phyloP scores from a whole-genome alignment of 176 grass and related monocot species.

The Carex scoparia region DNA sequence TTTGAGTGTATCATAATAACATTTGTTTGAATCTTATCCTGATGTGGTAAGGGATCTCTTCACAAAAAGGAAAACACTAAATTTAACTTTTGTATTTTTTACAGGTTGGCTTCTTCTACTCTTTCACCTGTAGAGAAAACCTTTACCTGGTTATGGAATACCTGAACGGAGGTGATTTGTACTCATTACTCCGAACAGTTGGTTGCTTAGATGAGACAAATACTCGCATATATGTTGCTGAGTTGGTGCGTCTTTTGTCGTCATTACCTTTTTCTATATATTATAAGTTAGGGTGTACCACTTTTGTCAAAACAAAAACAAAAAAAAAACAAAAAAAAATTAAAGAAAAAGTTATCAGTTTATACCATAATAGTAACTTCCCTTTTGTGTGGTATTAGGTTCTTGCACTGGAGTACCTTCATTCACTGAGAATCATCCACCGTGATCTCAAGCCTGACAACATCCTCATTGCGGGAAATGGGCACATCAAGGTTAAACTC shows the following conservation, averaged over 20 bases:
- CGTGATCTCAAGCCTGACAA: conserved; percentile 51
- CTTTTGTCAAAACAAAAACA: not conserved
- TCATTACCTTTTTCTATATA: not conserved
- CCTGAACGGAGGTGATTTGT: conserved; percentile 48
- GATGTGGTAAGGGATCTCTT: not conserved
- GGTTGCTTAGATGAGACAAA: conserved; percentile 45
- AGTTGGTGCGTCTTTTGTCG: conserved; percentile 28
- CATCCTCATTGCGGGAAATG: conserved; percentile 37
- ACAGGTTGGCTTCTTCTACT: conserved; percentile 51
- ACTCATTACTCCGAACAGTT: conserved; percentile 40
- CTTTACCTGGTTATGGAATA: conserved; percentile 53
- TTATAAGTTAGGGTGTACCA: not conserved
- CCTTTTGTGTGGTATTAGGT: conserved; percentile 29
- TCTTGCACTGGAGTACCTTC: conserved; percentile 51
- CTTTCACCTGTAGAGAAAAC: conserved; percentile 40
- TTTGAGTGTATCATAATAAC: not conserved
- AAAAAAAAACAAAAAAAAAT: not conserved
- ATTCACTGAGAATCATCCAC: conserved; percentile 40
- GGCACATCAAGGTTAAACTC: conserved; percentile 42
- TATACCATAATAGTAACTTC: not conserved
- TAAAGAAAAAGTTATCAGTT: not conserved
- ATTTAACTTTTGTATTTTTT: conserved; percentile 12
- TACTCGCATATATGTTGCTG: conserved; percentile 39
- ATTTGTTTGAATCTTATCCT: conserved; percentile 1
- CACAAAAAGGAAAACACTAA: not conserved